These are phyloP conservation scores for Pseudocercospora cruenta DNA, from an alignment of 2,329 filamentous ascomycete genomes.

Conservation along the genomic window DNA sequence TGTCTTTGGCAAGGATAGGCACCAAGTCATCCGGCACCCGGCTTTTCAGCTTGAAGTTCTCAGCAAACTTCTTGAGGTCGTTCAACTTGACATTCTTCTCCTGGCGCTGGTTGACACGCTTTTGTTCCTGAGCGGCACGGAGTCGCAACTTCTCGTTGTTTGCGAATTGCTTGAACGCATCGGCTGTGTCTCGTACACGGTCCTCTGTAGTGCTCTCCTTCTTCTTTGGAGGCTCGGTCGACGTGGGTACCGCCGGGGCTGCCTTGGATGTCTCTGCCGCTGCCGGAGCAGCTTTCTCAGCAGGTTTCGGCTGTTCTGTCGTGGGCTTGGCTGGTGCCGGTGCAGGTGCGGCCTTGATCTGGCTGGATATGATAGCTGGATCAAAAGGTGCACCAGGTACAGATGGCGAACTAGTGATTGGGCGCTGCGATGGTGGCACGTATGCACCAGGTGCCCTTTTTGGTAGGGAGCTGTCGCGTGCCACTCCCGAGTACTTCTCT, in stretches of 20 bases:
- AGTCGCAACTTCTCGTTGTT: constrained; percentile 64
- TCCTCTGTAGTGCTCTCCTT: constrained; percentile 60
- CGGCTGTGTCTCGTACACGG: constrained; percentile 63
- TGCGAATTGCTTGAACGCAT: constrained; percentile 68
- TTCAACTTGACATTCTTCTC: constrained; percentile 93
- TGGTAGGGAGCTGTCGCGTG: constrained; percentile 65
- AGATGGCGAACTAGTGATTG: constrained; percentile 73
- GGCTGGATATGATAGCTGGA: constrained; percentile 88
- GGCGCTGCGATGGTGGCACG: constrained; percentile 84
- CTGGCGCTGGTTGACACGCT: constrained; percentile 59
- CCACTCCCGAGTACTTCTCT: constrained; percentile 96
- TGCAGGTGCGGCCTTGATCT: constrained; percentile 59
- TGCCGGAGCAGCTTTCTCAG: constrained; percentile 34
- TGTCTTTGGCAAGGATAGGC: constrained; percentile 94
- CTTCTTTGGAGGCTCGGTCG: constrained; percentile 20
- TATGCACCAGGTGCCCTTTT: constrained; percentile 72
- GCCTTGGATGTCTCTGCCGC: constrained; percentile 14
- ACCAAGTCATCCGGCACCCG: constrained; percentile 91
- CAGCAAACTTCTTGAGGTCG: constrained; percentile 92
- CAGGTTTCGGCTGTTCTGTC: constrained; percentile 16
- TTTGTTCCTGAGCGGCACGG: constrained; percentile 58
- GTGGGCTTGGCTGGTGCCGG: constrained; percentile 12
- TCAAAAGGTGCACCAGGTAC: constrained; percentile 79
- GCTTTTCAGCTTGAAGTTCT: constrained; percentile 90
- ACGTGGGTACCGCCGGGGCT: not conserved